These are phyloP conservation scores for Lactarius hengduanensis DNA, from an alignment of 768 basidiomycete species.

Conservation along the genomic window DNA sequence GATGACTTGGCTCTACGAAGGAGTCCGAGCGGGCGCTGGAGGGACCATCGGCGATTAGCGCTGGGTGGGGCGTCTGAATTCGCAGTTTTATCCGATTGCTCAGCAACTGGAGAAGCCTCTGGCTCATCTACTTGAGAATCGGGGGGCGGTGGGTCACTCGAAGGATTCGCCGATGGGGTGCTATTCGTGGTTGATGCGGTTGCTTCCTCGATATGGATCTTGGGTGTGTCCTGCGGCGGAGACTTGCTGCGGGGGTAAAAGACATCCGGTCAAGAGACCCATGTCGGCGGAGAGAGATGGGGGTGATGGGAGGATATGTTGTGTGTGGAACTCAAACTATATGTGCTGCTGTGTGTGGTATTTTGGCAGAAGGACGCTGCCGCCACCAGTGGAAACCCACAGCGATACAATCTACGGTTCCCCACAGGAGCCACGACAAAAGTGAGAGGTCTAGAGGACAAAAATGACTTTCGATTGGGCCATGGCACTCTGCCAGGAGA, in stretches of 20 bases:
- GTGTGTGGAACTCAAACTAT: constrained; percentile 1
- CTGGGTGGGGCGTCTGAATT: background rate
- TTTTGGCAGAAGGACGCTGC: background rate
- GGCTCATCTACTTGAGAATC: background rate
- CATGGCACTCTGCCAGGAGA: background rate
- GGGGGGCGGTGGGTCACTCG: background rate
- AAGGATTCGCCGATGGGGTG: background rate
- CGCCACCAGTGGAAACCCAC: background rate
- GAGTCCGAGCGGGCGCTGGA: constrained; percentile 15
- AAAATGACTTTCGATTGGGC: background rate
- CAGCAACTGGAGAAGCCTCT: background rate
- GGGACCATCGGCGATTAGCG: constrained; percentile 13
- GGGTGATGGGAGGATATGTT: background rate
- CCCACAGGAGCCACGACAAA: background rate
- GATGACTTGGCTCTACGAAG: constrained; percentile 8
- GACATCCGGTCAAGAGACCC: constrained; percentile 11
- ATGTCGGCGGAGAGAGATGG: constrained; percentile 4
- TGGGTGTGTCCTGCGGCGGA: background rate
- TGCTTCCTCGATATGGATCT: background rate
- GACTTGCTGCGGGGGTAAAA: constrained; percentile 10
- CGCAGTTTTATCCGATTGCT: too few relatives aligned
- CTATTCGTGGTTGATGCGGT: constrained; percentile 1
- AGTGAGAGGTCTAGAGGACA: background rate
- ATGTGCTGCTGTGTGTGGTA: constrained; percentile 5
- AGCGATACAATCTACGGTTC: background rate